phyloP scores from a whole-genome alignment of 352 stramenopile genomes.

The Phytophthora podocarpi region DNA sequence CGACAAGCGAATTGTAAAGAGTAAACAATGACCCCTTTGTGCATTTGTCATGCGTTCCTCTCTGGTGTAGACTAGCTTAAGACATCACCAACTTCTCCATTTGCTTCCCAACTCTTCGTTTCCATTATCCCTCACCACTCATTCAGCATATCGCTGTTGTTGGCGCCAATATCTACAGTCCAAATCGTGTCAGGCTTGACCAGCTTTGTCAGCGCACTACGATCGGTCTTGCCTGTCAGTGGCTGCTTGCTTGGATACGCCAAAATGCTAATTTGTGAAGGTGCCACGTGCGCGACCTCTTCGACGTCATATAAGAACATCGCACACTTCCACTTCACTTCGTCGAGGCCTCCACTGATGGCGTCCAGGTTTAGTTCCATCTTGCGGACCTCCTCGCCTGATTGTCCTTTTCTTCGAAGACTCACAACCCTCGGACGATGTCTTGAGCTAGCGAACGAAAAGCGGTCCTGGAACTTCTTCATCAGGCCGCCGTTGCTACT shows the following conservation, averaged over 20 bases:
- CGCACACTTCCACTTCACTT: constrained; percentile 89
- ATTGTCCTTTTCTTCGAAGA: constrained; percentile 72
- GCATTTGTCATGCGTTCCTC: constrained; percentile 9
- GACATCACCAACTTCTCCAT: neutral
- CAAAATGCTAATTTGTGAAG: constrained; percentile 81
- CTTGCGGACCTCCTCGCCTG: constrained; percentile 67
- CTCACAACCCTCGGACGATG: constrained; percentile 56
- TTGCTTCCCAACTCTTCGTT: neutral
- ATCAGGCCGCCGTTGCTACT: constrained; percentile 61
- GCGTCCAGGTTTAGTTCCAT: constrained; percentile 85
- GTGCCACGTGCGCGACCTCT: constrained; percentile 76
- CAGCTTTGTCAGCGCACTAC: constrained; percentile 74
- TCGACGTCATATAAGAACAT: constrained; percentile 85
- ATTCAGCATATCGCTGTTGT: constrained; percentile 67
- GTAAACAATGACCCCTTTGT: constrained; percentile 1
- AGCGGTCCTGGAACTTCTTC: constrained; percentile 80
- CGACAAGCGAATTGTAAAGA: no score
- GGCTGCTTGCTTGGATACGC: constrained; percentile 74
- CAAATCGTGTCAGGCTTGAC: constrained; percentile 79
- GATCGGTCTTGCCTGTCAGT: constrained; percentile 65
- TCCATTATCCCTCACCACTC: constrained; percentile 42
- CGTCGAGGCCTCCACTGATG: constrained; percentile 82
- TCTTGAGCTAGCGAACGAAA: constrained; percentile 67
- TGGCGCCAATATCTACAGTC: constrained; percentile 84
- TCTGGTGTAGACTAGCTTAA: neutral